Conservation (phyloP, 306 rosid species). For the Prosopis cineraria region DNA sequence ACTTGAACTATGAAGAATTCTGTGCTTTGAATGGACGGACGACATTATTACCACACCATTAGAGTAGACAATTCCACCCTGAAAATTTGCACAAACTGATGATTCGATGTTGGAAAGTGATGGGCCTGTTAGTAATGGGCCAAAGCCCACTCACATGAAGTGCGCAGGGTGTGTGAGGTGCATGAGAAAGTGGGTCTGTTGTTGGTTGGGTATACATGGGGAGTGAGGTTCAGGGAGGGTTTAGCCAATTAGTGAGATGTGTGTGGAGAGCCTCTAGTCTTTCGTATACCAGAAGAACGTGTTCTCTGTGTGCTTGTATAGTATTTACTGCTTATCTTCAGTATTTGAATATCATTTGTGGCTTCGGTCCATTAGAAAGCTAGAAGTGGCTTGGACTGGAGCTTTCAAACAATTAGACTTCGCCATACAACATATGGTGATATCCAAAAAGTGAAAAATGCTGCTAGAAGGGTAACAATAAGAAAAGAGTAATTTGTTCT, state of each 20-base stretch:
- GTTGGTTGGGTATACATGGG: no score
- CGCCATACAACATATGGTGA: not conserved
- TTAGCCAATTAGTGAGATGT: not conserved
- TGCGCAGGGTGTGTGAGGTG: not conserved
- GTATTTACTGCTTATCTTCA: not conserved
- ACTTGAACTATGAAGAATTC: constrained; percentile 53
- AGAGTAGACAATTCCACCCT: constrained; percentile 92
- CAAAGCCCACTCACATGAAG: not conserved
- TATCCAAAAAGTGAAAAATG: constrained; percentile 18
- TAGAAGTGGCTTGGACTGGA: constrained; percentile 16
- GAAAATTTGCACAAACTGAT: constrained; percentile 41
- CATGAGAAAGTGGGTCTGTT: not conserved
- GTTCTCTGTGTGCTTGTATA: not conserved
- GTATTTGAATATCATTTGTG: not conserved
- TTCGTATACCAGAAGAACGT: not conserved
- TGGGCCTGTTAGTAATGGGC: no score
- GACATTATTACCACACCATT: constrained; percentile 74
- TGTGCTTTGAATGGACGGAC: constrained; percentile 62
- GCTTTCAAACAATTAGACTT: not conserved
- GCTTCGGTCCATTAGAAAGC: not conserved
- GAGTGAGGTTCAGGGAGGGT: not conserved
- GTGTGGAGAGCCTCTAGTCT: not conserved
- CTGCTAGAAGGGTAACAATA: not conserved
- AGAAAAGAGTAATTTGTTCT: constrained; percentile 10
- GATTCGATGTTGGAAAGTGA: constrained; percentile 12